Conservation (phyloP, 176 grass and related monocot species). For the Oryza longistaminata region DNA sequence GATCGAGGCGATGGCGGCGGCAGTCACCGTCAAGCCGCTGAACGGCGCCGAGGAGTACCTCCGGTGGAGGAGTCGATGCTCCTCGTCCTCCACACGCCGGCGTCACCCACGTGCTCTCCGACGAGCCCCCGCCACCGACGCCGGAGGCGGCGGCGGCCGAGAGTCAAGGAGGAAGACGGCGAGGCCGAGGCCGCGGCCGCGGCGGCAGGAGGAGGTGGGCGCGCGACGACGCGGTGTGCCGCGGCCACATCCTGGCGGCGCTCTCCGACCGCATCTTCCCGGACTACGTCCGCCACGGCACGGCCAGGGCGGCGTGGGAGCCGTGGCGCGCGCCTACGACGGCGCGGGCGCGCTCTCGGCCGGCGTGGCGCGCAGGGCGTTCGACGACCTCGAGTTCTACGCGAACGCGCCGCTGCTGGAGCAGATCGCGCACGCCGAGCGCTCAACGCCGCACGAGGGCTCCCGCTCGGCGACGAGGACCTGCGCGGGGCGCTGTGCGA, state of each 20-base stretch:
- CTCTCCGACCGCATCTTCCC: neutral
- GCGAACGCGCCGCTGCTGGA: no score
- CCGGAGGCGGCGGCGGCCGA: neutral
- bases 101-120: constrained; percentile 23
- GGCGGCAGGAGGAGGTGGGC: neutral
- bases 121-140: neutral
- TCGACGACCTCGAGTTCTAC: no score
- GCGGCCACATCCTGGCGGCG: constrained; percentile 8
- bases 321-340: constrained; percentile 7
- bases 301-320: neutral
- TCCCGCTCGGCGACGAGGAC: no score
- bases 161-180: neutral
- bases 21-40: neutral
- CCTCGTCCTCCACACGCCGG: constrained; percentile 30
- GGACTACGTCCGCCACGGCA: constrained; percentile 18
- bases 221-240: neutral
- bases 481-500: no score
- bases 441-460: no score
- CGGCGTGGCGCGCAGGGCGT: no score
- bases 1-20: no score
- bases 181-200: neutral
- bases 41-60: constrained; percentile 25
- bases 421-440: no score
- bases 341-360: no score
- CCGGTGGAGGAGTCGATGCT: constrained; percentile 45